Base-by-base conservation (phyloP, 2,329 filamentous ascomycete genomes). In the Rhynchosporium agropyri region DNA sequence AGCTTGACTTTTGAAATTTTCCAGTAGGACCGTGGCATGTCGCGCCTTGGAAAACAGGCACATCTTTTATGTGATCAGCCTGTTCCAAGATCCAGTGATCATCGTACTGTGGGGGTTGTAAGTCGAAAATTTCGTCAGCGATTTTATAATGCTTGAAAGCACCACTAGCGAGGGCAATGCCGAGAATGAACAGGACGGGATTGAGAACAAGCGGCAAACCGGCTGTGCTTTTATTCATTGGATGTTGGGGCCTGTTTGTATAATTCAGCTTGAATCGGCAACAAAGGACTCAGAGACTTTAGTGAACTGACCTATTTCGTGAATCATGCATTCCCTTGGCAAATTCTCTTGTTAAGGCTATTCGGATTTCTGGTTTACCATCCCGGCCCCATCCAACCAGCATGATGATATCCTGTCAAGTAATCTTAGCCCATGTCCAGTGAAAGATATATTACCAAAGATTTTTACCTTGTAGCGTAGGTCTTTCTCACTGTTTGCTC, bases 111-210 rank as follows among this genome's bases (percentile, higher is more conserved):
- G 40, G 53, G 61, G 57, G 58, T 48, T 61, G 4, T 28, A 63
- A 13, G 56, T 38, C 42, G 40, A 66, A 61, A 48, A 66, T 59
- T 33, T 66, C 38, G 15, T 66, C 46, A 43, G 9, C 58, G 0
- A 46, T 64, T 36, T 62, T 12, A 33, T 66, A 64, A 51, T 66
- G 2, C 53, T 64, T 64, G n/a, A 66, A 66, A 12, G 53, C 58
- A 29, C 28, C 7, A 55, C 31, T 64, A 31, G 58, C 53, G 12
- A 66, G 58, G 0, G 55, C 20, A 0, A 65, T 64, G 45, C 45
- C 29, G 9, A 66, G 58, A 20, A 57, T n/a, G 33, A 66, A 66
- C 46, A 66, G 6, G 15, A 66, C 58, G 5, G 42, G 54, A 61
- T 66, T 64, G 48, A 63, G 54, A 9, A 62, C 15, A 45, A 66